Evolutionary conservation across 1,284 basidiomycete genomes (phyloP).

Genomic region (Cutaneotrichosporon mucoides): DNA sequence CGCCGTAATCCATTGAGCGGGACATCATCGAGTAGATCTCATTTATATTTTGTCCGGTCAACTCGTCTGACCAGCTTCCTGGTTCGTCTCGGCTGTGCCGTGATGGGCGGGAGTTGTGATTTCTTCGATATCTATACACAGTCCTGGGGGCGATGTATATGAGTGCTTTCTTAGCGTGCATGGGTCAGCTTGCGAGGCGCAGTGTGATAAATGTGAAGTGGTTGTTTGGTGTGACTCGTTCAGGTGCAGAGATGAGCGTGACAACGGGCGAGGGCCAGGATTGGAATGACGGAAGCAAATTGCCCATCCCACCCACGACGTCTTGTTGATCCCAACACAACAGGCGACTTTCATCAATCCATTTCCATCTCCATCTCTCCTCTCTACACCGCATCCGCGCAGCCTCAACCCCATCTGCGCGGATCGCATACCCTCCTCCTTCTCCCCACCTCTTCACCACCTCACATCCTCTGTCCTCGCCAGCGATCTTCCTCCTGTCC

Average conservation of each 20-base stretch:
- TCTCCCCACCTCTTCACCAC: background rate
- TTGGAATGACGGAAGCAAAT: background rate
- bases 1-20: background rate
- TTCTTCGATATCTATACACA: no score
- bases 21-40: background rate
- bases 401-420: background rate
- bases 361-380: background rate
- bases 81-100: background rate
- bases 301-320: background rate
- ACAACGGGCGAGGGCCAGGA: background rate
- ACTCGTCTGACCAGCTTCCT: background rate
- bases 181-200: no score
- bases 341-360: no score
- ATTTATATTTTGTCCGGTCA: background rate
- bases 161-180: no score
- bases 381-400: constrained; percentile 1
- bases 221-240: no score
- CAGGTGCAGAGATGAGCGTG: no score
- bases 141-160: background rate
- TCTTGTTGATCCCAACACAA: no score
- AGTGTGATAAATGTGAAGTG: no score
- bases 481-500: background rate
- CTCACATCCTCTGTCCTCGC: background rate
- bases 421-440: background rate
- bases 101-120: no score